Percentiles rank a stretch among this genome's conserved stretches.
phyloP scores from a whole-genome alignment of 202 grass and related monocot genomes.

The Bolboschoenoplectus hybrid region DNA sequence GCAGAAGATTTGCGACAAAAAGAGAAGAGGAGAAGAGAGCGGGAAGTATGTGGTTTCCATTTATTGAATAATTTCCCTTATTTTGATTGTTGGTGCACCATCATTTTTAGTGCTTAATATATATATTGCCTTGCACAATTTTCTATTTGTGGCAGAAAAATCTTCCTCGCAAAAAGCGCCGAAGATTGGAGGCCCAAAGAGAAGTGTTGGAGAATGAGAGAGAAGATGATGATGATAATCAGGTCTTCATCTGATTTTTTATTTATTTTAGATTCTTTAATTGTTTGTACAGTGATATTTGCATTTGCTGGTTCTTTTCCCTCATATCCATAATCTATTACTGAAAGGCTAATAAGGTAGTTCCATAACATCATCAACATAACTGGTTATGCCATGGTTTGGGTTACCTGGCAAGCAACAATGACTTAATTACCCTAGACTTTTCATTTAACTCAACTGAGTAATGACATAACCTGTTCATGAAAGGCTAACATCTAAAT shows the following conservation, averaged over 20 bases:
- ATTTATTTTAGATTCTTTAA: constrained; percentile 35
- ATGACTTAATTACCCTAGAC: neutral
- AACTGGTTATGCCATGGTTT: neutral
- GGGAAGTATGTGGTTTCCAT: constrained; percentile 52
- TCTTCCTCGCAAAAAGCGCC: constrained; percentile 84
- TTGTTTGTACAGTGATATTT: constrained; percentile 6
- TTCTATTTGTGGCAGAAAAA: constrained; percentile 65
- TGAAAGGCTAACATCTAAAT: constrained; percentile 9
- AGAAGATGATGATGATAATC: constrained; percentile 53
- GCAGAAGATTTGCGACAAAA: constrained; percentile 85
- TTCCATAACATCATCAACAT: neutral
- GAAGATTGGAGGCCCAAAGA: constrained; percentile 72
- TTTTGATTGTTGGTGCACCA: constrained; percentile 12
- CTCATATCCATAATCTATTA: neutral
- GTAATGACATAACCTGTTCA: neutral
- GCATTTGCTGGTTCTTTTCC: neutral
- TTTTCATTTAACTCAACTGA: neutral
- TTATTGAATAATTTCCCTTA: constrained; percentile 15
- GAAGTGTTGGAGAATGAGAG: constrained; percentile 72
- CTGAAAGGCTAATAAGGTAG: neutral
- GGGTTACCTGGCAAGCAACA: constrained; percentile 5
- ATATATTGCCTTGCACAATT: constrained; percentile 35
- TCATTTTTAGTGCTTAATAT: constrained; percentile 29
- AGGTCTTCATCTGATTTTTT: constrained; percentile 49
- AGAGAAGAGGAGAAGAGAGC: constrained; percentile 82